Evolutionary conservation across 2,329 filamentous ascomycete species (phyloP), one percentile per base, ranked within the genome.

Genomic region (Hymenoscyphus salicellus): DNA sequence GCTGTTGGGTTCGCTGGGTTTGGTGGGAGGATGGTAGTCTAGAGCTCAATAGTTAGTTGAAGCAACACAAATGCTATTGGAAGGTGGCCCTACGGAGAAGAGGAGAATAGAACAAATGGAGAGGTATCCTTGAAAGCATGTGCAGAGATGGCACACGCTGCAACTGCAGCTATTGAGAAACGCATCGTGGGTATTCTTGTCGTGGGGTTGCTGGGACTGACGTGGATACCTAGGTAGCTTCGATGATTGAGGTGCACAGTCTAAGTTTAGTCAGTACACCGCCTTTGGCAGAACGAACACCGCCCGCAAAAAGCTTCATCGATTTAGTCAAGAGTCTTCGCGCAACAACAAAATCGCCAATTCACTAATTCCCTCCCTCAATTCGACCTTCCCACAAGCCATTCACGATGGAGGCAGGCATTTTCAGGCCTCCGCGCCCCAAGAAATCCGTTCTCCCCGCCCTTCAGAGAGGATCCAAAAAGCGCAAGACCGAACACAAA

Each of bases 41-140:
- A 17, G 41, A 56, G 36, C 32, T 41, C 32, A 23, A 46, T 49
- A n/a, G 43, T 61, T 55, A 49, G 55, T 36, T 55, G 26, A 32
- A 10, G 26, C 38, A 7, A 23, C 11, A 60, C 23, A 30, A 14
- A 41, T 8, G 49, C 43, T 30, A 55, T 55, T 20, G 23, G 41
- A n/a, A 36, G 16, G 52, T 55, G 59, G 64, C 66, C 72, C 33
- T 71, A 74, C 72, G 64, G 62, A 6, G 70, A 71, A n/a, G 70
- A 94, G 36, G 94, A 97, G 77, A 96, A 89, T 70, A 97, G 80
- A 75, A 97, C 85, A 78, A 97, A 95, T 20, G 95, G 94, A 62
- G 92, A 93, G 1, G 93, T 92, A 78, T 97, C 89, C 68, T 86
- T 87, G 77, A 97, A 95, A 30, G 92, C 93, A 67, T 86, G 80